These are phyloP conservation scores for Akanthomyces uredinophilus DNA, from an alignment of 2,329 filamentous ascomycete species.

Conservation along the genomic window DNA sequence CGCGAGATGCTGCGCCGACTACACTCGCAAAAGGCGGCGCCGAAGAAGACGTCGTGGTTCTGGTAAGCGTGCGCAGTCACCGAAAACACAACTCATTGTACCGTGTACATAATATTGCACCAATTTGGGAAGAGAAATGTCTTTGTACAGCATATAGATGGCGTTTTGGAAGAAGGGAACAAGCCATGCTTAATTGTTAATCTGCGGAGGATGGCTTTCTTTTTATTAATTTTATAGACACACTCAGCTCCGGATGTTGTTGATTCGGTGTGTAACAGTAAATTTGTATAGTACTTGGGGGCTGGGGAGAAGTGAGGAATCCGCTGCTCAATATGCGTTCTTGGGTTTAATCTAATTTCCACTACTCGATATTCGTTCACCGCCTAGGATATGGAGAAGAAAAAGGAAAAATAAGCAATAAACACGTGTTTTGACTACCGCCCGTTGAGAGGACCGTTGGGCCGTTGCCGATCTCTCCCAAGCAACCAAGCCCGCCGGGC, in stretches of 20 bases:
- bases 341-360: neutral
- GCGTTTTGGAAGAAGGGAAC: neutral
- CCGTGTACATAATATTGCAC: neutral
- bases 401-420: neutral
- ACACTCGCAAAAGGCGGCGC: constrained; percentile 42
- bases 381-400: neutral
- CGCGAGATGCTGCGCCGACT: constrained; percentile 50
- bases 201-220: neutral
- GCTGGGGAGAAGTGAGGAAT: neutral
- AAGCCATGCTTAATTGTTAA: neutral
- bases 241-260: constrained; percentile 9
- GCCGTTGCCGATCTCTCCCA: neutral
- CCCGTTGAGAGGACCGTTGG: neutral
- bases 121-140: neutral
- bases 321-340: neutral
- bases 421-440: neutral
- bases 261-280: neutral
- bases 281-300: neutral
- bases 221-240: neutral
- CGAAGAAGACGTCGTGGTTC: constrained; percentile 31
- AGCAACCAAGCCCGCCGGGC: no score
- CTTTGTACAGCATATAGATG: constrained; percentile 12
- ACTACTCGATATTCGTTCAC: neutral
- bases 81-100: neutral
- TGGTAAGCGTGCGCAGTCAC: neutral